Evolutionary conservation across 495 filamentous ascomycete species (phyloP).

Genomic region (Xylaria castorea): DNA sequence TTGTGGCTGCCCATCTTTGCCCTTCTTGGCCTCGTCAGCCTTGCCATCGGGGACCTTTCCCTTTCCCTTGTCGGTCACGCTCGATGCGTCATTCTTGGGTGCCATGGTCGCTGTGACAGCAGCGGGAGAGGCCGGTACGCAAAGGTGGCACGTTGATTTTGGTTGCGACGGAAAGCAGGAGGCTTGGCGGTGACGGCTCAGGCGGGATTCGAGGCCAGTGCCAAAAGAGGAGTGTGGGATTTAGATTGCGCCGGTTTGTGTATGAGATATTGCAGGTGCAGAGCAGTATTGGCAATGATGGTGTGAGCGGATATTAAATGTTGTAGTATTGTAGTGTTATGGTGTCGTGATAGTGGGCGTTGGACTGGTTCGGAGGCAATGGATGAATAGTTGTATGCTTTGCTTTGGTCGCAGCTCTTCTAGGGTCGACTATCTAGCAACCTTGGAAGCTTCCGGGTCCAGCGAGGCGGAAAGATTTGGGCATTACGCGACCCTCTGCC

Average conservation of each 20-base stretch:
- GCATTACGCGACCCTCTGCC: slow-evolving; percentile 45
- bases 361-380: slow-evolving; percentile 6
- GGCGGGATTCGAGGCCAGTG: not conserved
- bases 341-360: not conserved
- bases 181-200: not conserved
- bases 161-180: not conserved
- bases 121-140: not conserved
- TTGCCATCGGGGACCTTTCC: slow-evolving; percentile 80
- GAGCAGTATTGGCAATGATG: not conserved
- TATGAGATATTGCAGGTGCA: not conserved
- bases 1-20: slow-evolving; percentile 68
- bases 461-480: slow-evolving; percentile 38
- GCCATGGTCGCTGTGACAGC: slow-evolving; percentile 67
- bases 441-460: slow-evolving; percentile 20
- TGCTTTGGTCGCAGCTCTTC: slow-evolving; percentile 31
- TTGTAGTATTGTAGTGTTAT: not conserved
- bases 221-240: not conserved
- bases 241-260: not conserved
- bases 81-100: slow-evolving; percentile 86
- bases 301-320: not conserved
- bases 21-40: slow-evolving; percentile 68
- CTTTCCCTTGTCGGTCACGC: slow-evolving; percentile 91
- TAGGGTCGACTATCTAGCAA: not conserved
- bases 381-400: slow-evolving; percentile 3
- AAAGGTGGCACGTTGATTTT: slow-evolving; percentile 2